phyloP scores from a whole-genome alignment of 2,329 filamentous ascomycete genomes.

The Cladosporium austrohemisphaericum region DNA sequence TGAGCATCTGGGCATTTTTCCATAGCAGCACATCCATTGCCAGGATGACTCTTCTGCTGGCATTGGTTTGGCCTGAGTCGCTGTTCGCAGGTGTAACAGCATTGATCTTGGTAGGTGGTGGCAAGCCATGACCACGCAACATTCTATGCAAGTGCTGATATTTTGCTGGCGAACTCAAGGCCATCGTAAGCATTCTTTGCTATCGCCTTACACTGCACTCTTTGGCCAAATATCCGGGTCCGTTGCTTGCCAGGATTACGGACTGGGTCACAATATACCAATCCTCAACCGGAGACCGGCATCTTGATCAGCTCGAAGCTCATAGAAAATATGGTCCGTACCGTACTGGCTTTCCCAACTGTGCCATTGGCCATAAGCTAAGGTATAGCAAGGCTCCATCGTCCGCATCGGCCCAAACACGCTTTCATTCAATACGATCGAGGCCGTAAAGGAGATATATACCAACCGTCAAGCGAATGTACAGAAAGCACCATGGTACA shows the following conservation, averaged over 20 bases:
- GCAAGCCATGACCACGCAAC: not conserved
- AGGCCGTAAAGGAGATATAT: constrained; percentile 57
- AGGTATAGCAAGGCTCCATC: constrained; percentile 40
- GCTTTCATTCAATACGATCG: constrained; percentile 70
- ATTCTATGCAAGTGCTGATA: not conserved
- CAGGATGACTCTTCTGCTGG: not conserved
- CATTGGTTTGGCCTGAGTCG: not conserved
- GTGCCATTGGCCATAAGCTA: not conserved
- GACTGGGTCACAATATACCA: constrained; percentile 29
- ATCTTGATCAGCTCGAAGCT: constrained; percentile 43
- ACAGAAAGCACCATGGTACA: constrained; percentile 48
- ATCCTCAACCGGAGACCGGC: constrained; percentile 27
- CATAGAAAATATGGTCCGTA: constrained; percentile 61
- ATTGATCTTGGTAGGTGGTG: not conserved
- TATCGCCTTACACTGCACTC: constrained; percentile 44
- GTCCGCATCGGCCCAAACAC: constrained; percentile 78
- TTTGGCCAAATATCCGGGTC: constrained; percentile 42
- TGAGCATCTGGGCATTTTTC: too few relatives aligned
- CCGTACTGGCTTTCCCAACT: too few relatives aligned
- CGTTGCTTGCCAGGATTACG: constrained; percentile 33
- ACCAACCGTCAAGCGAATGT: constrained; percentile 44
- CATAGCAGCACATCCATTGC: not conserved
- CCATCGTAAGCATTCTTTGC: constrained; percentile 12
- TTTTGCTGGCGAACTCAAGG: not conserved
- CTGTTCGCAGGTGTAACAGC: not conserved